Percentiles rank a stretch among this genome's conserved stretches.
These are phyloP conservation scores for Claviceps capensis DNA, from an alignment of 2,329 filamentous ascomycete genomes.

Conservation along the genomic window DNA sequence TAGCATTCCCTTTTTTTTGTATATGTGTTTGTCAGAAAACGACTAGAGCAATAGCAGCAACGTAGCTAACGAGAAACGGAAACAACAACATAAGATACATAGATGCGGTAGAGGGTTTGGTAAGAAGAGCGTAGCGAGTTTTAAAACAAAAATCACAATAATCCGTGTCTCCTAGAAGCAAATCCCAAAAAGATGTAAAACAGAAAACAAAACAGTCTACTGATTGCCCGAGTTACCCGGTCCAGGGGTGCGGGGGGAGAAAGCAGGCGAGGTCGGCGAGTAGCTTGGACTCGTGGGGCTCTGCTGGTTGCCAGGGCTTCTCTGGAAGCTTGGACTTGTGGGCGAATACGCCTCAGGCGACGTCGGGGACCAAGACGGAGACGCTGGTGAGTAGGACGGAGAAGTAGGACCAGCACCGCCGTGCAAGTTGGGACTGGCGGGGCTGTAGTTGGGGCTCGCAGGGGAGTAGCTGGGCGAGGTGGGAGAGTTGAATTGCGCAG, in stretches of 20 bases:
- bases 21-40: neutral
- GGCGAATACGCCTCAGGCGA: slow-evolving; percentile 52
- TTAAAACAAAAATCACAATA: no score
- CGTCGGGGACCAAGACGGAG: slow-evolving; percentile 66
- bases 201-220: slow-evolving; percentile 18
- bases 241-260: slow-evolving; percentile 32
- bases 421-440: slow-evolving; percentile 45
- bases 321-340: slow-evolving; percentile 47
- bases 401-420: slow-evolving; percentile 31
- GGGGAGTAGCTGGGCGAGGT: slow-evolving; percentile 62
- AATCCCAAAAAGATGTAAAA: neutral
- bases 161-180: no score
- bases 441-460: slow-evolving; percentile 57
- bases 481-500: slow-evolving; percentile 57
- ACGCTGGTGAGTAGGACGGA: slow-evolving; percentile 54
- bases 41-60: no score
- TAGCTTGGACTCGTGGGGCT: slow-evolving; percentile 59
- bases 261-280: slow-evolving; percentile 46
- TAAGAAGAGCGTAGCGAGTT: no score
- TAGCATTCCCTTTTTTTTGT: neutral
- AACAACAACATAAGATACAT: no score
- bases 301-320: slow-evolving; percentile 37
- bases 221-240: slow-evolving; percentile 29
- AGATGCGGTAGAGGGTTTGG: no score
- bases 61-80: no score